Evolutionary conservation across 108 stramenopile species (phyloP), one percentile per base, ranked within the genome.

Genomic region (Cylindrotheca fusiformis): DNA sequence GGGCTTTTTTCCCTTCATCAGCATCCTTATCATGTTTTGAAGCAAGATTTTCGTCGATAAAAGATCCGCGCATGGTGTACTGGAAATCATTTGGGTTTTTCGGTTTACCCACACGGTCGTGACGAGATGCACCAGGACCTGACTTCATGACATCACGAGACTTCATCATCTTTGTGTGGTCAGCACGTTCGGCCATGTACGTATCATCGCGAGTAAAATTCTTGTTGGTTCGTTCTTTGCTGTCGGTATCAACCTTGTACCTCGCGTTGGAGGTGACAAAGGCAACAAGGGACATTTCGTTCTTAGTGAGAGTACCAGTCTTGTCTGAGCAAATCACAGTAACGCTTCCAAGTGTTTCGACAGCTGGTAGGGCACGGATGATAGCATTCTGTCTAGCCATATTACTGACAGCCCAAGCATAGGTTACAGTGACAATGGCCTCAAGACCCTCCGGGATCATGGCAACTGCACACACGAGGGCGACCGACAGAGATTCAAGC

Each of bases 321-420:
- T 99, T 99, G 86, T 99, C 98, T 32, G 93, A 91, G 91, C 95
- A 96, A 58, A 98, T 95, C 27, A 86, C 85, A n/a, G 93, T 91
- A 17, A 94, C 95, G 55, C 81, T 82, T 69, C 98, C 98, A 65
- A 99, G 91, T 18, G 97, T 96, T 75, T 99, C 97, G 54, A 97
- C 96, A 3, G 98, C 88, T 21, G 96, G 92, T 49, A 95, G 90
- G 46, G 86, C 80, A 67, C 95, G 93, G 36, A 93, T 81, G 54
- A 96, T 87, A 59, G 96, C 94, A 64, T 97, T 96, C 24, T 79
- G 69, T 29, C 68, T 76, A 54, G 90, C 86, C 92, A 94, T 95
- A 48, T 84, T 88, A 52, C 71, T 78, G 31, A 94, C 93, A 58
- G 91, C 89, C 79, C 87, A 91, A 4, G 98, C 92, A 54, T 97